Conservation (phyloP, 2,329 filamentous ascomycete genomes). For the Ampelomyces quisqualis region DNA sequence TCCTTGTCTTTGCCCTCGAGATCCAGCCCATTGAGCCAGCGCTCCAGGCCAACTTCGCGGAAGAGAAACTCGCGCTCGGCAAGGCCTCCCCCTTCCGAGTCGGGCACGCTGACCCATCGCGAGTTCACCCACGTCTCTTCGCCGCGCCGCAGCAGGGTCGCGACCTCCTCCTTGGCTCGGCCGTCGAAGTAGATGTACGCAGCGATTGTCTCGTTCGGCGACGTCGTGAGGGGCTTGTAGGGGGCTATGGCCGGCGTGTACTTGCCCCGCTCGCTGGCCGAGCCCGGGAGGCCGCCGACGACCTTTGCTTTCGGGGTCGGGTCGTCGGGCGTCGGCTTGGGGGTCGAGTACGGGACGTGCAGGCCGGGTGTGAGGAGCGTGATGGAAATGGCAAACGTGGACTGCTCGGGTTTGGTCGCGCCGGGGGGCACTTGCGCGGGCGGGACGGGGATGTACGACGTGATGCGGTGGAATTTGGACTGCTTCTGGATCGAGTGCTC, state of each 20-base stretch:
- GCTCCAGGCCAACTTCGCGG: slow-evolving; percentile 90
- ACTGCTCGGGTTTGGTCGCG: slow-evolving; percentile 78
- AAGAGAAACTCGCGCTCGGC: slow-evolving; percentile 97
- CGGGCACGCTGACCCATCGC: slow-evolving; percentile 91
- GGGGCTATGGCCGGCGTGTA: slow-evolving; percentile 66
- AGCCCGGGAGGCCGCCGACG: slow-evolving; percentile 69
- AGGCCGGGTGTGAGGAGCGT: slow-evolving; percentile 87
- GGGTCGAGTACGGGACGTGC: slow-evolving; percentile 88
- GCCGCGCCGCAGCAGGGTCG: slow-evolving; percentile 83
- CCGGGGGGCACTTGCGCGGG: slow-evolving; percentile 72
- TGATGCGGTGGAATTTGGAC: slow-evolving; percentile 86
- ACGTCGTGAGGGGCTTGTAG: slow-evolving; percentile 89
- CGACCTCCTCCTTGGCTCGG: slow-evolving; percentile 91
- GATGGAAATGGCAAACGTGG: slow-evolving; percentile 97
- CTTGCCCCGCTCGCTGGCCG: slow-evolving; percentile 53
- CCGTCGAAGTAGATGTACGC: slow-evolving; percentile 99
- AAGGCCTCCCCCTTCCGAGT: slow-evolving; percentile 86
- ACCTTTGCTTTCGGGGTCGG: slow-evolving; percentile 79
- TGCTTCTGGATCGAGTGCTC: slow-evolving; percentile 96
- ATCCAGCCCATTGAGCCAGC: slow-evolving; percentile 95
- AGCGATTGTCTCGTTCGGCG: slow-evolving; percentile 93
- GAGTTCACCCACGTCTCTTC: slow-evolving; percentile 99
- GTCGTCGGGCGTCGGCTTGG: slow-evolving; percentile 73
- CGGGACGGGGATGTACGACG: slow-evolving; percentile 94
- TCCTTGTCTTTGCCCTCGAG: slow-evolving; percentile 77